Percentiles rank a stretch among this genome's conserved stretches.
These are phyloP conservation scores for Tuber indicum DNA, from an alignment of 495 filamentous ascomycete species.

Conservation along the genomic window DNA sequence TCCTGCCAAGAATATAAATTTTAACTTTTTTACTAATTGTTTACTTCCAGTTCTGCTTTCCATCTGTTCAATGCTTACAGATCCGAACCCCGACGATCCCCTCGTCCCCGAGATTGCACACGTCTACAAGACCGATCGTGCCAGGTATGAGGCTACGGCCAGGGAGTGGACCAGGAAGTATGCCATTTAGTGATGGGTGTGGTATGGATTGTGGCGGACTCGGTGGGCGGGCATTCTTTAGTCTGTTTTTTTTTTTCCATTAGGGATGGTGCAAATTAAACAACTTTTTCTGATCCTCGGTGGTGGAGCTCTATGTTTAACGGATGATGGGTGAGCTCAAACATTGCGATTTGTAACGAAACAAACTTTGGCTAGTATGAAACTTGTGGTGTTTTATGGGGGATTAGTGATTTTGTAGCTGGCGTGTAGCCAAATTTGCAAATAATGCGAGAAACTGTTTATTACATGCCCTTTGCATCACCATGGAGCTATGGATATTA, in stretches of 20 bases:
- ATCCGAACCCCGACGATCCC: slow-evolving; percentile 97
- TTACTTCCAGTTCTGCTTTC: slow-evolving; percentile 71
- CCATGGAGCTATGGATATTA: not conserved
- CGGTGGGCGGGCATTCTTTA: slow-evolving; percentile 7
- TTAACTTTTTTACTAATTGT: not conserved
- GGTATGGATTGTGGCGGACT: slow-evolving; percentile 11
- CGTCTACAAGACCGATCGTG: slow-evolving; percentile 98
- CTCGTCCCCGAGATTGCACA: slow-evolving; percentile 98
- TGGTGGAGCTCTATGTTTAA: slow-evolving; percentile 24
- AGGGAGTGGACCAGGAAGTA: slow-evolving; percentile 99
- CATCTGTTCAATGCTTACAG: slow-evolving; percentile 99
- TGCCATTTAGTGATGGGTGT: slow-evolving; percentile 58
- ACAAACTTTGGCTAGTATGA: slow-evolving; percentile 23
- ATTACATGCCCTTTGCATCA: not conserved
- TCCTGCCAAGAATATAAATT: not conserved
- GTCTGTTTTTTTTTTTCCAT: slow-evolving; percentile 6
- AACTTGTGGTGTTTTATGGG: slow-evolving; percentile 18
- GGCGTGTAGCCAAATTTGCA: slow-evolving; percentile 36
- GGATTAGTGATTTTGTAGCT: slow-evolving; percentile 31
- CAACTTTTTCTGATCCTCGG: slow-evolving; percentile 34
- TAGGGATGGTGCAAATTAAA: slow-evolving; percentile 30
- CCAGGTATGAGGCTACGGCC: slow-evolving; percentile 90
- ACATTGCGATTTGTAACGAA: slow-evolving; percentile 36
- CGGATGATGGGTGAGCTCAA: slow-evolving; percentile 15
- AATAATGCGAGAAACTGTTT: slow-evolving; percentile 3